Conservation (phyloP, 768 basidiomycete genomes). For the Stropharia rugosoannulata region DNA sequence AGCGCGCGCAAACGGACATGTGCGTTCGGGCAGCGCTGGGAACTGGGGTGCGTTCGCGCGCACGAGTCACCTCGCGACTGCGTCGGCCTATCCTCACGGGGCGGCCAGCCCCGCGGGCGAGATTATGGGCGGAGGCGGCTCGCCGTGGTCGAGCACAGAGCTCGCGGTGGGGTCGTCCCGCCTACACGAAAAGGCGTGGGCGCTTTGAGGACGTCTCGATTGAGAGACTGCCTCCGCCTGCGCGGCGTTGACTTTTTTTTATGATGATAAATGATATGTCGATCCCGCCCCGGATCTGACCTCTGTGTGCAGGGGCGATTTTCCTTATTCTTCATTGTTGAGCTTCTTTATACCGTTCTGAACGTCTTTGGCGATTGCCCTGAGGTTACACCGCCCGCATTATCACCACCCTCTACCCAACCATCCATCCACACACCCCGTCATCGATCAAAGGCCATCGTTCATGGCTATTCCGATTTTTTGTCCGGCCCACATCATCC, state of each 20-base stretch:
- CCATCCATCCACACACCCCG: no score
- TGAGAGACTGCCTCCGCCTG: constrained; percentile 1
- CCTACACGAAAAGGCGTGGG: constrained; percentile 62
- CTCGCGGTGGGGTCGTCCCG: constrained; percentile 36
- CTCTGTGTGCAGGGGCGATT: no score
- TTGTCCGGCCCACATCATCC: no score
- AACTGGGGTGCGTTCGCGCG: constrained; percentile 72
- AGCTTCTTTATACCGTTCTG: background rate
- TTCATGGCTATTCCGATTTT: no score
- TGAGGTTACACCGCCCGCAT: no score
- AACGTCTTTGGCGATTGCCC: background rate
- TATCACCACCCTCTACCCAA: no score
- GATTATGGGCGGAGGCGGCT: constrained; percentile 40
- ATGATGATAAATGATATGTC: background rate
- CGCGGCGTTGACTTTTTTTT: background rate
- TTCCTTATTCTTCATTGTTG: background rate
- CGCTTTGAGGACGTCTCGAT: constrained; percentile 27
- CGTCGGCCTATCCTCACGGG: constrained; percentile 48
- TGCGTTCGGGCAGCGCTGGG: constrained; percentile 77
- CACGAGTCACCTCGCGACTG: constrained; percentile 38
- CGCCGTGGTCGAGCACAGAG: constrained; percentile 32
- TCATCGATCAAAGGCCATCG: no score
- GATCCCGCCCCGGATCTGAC: no score
- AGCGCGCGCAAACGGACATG: constrained; percentile 62
- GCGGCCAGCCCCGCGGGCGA: constrained; percentile 60